These are phyloP conservation scores for Vitis hybrid DNA, from an alignment of 177 flowering plant species.

Conservation along the genomic window DNA sequence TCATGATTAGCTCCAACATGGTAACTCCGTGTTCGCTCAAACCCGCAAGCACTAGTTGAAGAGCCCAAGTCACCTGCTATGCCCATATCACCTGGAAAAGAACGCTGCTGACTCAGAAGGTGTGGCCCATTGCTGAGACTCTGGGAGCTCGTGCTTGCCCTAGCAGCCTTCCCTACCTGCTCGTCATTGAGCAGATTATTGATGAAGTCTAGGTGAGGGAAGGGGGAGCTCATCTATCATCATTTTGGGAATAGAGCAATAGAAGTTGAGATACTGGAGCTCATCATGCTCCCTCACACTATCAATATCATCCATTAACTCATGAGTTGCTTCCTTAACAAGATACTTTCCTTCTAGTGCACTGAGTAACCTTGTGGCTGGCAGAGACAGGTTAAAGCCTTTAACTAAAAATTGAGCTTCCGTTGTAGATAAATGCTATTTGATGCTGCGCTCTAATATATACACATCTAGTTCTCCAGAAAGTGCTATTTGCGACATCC, in stretches of 20 bases:
- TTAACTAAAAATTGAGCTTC: too few species aligned
- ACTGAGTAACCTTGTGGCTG: too few species aligned
- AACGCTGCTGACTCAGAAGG: slow-evolving; percentile 52
- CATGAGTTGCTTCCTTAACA: too few species aligned
- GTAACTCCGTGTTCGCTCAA: slow-evolving; percentile 52
- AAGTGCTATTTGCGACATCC: too few species aligned
- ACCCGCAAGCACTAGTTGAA: slow-evolving; percentile 48
- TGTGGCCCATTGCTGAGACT: slow-evolving; percentile 34
- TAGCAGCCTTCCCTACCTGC: slow-evolving; percentile 32
- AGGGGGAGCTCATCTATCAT: slow-evolving; percentile 77
- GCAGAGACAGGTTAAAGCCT: too few species aligned
- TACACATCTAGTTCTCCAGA: too few species aligned
- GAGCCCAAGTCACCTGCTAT: slow-evolving; percentile 39
- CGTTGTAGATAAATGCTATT: too few species aligned
- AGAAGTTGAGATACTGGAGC: too few species aligned
- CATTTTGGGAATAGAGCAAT: not conserved
- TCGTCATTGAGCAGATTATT: slow-evolving; percentile 88
- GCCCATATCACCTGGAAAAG: slow-evolving; percentile 34
- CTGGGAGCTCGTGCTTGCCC: slow-evolving; percentile 26
- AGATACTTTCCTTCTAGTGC: too few species aligned
- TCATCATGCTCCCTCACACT: too few species aligned
- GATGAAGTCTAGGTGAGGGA: slow-evolving; percentile 93
- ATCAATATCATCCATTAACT: too few species aligned
- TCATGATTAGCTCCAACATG: slow-evolving; percentile 46
- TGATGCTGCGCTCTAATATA: too few species aligned